phyloP scores from a whole-genome alignment of 2,329 filamentous ascomycete species.

The Knoxdaviesia capensis region DNA sequence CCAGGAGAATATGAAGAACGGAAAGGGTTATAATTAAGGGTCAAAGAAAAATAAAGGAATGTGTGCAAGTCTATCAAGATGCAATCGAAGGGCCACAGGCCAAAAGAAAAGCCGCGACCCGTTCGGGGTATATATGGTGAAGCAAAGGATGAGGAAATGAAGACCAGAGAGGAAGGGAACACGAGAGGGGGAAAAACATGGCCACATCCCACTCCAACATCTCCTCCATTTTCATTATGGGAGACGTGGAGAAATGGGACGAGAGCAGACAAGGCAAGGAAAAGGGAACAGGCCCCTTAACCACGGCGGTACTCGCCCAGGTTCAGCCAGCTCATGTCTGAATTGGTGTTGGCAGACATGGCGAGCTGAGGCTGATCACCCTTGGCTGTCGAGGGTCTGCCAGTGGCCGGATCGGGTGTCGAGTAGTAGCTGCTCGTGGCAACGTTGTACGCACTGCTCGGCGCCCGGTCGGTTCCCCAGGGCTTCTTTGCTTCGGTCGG shows the following conservation, averaged over 20 bases:
- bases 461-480: slow-evolving; percentile 28
- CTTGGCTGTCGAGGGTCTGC: background rate
- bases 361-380: slow-evolving; percentile 25
- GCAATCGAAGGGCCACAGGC: background rate
- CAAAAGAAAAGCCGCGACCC: background rate
- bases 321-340: slow-evolving; percentile 69
- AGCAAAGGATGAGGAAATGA: background rate
- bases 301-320: slow-evolving; percentile 26
- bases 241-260: background rate
- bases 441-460: slow-evolving; percentile 28
- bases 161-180: background rate
- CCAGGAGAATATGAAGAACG: background rate
- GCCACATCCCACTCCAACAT: background rate
- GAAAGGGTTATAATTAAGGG: background rate
- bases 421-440: slow-evolving; percentile 19
- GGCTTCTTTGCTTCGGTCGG: slow-evolving; percentile 21
- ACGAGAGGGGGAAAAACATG: background rate
- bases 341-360: slow-evolving; percentile 24
- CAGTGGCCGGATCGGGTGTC: slow-evolving; percentile 8
- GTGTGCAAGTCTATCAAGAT: slow-evolving; percentile 1
- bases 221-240: background rate
- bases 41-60: background rate
- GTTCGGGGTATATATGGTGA: background rate
- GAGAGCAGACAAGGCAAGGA: background rate
- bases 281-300: background rate